Evolutionary conservation across 2,329 filamentous ascomycete species (phyloP), one percentile per base, ranked within the genome.

Genomic region (Stylonectria norvegica): DNA sequence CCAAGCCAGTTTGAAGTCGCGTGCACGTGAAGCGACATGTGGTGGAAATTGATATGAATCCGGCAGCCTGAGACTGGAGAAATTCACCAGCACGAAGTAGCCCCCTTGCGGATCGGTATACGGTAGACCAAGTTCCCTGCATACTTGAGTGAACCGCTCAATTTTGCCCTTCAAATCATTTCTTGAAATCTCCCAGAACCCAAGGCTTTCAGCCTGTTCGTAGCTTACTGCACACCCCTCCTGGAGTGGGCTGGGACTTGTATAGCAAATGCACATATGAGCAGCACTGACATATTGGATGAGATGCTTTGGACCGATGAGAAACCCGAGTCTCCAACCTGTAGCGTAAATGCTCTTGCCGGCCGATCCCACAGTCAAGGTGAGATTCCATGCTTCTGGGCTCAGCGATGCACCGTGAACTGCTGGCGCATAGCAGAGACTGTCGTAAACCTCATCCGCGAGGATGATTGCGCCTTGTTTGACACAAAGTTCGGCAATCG

Each of bases 331-430:
- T 39, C 90, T 81, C 91, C 91, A 97, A 32, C 91, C 91, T 0
- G 91, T 97, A 37, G 87, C 87, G 60, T 96, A 96, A 67, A 97
- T 97, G 70, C 90, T 93, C 76, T 97, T 97, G 54, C 91, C 91
- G 1, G 88, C 90, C 0, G 88, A 95, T 16, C 91, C 90, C 18
- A 97, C 91, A 0, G 90, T 96, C 36, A 97, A 67, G 4, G 91
- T 96, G 49, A 93, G 76, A 38, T 79, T 78, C 53, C 88, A 89
- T 35, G 96, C 81, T 61, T 95, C 89, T 0, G 89, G 89, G 0
- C 87, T 94, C 9, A 97, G 71, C 0, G 89, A 95, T 15, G 87
- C 87, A 40, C 95, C 84, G 53, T 90, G 80, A 1, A 89, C 95
- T 60, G 95, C 96, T 0, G 90, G 89, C 2, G 88, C 86, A 61